Evolutionary conservation across 257 asterid genomes (phyloP).

Genomic region (Salvia hispanica): DNA sequence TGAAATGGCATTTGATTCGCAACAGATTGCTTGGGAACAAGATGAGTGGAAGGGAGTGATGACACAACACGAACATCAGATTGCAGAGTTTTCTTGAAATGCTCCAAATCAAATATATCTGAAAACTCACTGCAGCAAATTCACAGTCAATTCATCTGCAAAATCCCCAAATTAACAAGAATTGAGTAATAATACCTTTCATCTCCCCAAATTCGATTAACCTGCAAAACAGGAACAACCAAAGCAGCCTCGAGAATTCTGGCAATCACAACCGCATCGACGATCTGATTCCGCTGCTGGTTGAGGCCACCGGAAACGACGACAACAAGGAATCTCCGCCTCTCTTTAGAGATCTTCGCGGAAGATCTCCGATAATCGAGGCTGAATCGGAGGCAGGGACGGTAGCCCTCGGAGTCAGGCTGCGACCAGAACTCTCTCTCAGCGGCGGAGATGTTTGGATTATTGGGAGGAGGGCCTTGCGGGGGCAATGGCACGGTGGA

Average conservation of each 20-base stretch:
- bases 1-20: constrained; percentile 56
- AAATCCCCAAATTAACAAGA: no score
- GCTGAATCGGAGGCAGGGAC: constrained; percentile 58
- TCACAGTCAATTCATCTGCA: no score
- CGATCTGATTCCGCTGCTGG: constrained; percentile 72
- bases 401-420: constrained; percentile 54
- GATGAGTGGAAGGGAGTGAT: constrained; percentile 63
- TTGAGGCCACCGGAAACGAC: constrained; percentile 73
- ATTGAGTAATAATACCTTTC: constrained; percentile 44
- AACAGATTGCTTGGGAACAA: constrained; percentile 54
- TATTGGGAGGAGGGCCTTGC: constrained; percentile 26
- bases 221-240: constrained; percentile 67
- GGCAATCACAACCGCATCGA: constrained; percentile 67
- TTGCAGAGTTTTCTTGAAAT: constrained; percentile 59
- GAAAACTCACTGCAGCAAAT: constrained; percentile 60
- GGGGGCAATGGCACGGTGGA: constrained; percentile 52
- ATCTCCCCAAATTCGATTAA: constrained; percentile 66
- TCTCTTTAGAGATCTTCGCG: constrained; percentile 44
- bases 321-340: constrained; percentile 53
- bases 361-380: constrained; percentile 52
- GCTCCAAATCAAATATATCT: constrained; percentile 45
- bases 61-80: constrained; percentile 61
- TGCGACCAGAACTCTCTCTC: constrained; percentile 64
- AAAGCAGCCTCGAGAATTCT: constrained; percentile 66
- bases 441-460: constrained; percentile 39